Evolutionary conservation across 805 yeast genomes (phyloP), one percentile per base, ranked within the genome.

Genomic region (Metschnikowia lunata): DNA sequence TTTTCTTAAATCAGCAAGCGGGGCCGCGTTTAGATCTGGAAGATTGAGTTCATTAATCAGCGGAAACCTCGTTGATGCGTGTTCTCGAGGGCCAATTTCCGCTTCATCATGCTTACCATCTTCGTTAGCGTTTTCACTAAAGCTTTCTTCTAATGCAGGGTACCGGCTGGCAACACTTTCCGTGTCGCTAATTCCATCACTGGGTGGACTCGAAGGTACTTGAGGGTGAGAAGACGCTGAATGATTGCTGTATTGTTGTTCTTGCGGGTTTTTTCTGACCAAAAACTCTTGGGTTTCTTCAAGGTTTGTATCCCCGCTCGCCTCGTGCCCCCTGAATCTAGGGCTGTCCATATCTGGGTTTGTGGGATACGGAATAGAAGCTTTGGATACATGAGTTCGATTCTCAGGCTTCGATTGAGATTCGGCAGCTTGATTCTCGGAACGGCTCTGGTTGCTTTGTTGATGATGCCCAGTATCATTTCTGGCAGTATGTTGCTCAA

Each of bases 151-250:
- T 12, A 52, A 26, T 1, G 50, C 51, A 7, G 58, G 58, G 32
- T 45, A 52, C 32, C 57, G 43, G 36, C 55, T 52, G n/a, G 56
- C 51, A 2, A 48, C 58, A 29, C 56, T 52, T 29, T 52, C 56
- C 2, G 47, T 15, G 15, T 54, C 58, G 26, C 56, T 49, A 11
- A 42, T 33, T 3, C 44, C 52, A 9, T 51, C 54, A 5, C 36
- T 40, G 1, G 54, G 54, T 12, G 56, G 51, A 32, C 52, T 49
- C 0, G 56, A 47, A 4, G 56, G 55, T 14, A 45, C 55, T 38
- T 43, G 45, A 1, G 50, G 46, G 36, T 49, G 45, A 7, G 18
- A 27, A 6, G 11, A 11, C n/a, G 31, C 31, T 10, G 31, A 29
- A 12, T 11, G 11, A 11, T 29, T 12, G 8, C n/a, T 7, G 30